Evolutionary conservation across 2,329 filamentous ascomycete species (phyloP).

Genomic region (Epichloe sylvatica): DNA sequence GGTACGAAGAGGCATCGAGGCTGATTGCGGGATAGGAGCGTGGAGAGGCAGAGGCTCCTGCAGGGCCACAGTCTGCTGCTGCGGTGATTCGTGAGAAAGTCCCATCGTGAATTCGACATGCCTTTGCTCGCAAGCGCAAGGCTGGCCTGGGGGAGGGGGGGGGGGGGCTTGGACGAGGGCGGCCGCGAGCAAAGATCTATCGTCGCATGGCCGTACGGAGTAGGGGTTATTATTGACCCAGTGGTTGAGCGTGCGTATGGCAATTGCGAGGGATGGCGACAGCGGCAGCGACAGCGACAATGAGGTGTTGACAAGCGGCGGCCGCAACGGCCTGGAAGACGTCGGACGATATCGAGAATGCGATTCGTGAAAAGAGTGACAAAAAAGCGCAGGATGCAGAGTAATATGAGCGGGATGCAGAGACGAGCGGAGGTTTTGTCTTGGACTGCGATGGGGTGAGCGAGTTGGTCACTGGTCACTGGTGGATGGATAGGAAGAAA

Average conservation of each 20-base stretch:
- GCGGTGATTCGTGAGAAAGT: constrained; percentile 5
- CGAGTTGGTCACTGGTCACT: not conserved
- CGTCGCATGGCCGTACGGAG: constrained; percentile 6
- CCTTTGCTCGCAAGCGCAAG: constrained; percentile 5
- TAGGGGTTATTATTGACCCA: not conserved
- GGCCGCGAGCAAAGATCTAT: constrained; percentile 7
- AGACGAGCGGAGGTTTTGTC: constrained; percentile 1
- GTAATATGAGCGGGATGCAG: not conserved
- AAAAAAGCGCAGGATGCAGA: not conserved
- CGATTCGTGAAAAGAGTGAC: not conserved
- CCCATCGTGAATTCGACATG: constrained; percentile 10
- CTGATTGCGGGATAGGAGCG: constrained; percentile 21
- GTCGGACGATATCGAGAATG: not conserved
- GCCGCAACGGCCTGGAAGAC: not conserved
- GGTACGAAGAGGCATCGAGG: constrained; percentile 31
- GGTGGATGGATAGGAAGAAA: not conserved
- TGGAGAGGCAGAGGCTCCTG: constrained; percentile 13
- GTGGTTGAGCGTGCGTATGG: not conserved
- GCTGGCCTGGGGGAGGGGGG: constrained; percentile 1
- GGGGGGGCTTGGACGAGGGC: not conserved
- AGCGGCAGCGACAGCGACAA: not conserved
- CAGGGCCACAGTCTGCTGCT: constrained; percentile 1
- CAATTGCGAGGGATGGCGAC: not conserved
- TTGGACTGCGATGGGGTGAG: constrained; percentile 1
- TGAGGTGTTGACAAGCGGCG: not conserved